Evolutionary conservation across 305 asterid genomes (phyloP).

Genomic region (Rubia tinctorum): DNA sequence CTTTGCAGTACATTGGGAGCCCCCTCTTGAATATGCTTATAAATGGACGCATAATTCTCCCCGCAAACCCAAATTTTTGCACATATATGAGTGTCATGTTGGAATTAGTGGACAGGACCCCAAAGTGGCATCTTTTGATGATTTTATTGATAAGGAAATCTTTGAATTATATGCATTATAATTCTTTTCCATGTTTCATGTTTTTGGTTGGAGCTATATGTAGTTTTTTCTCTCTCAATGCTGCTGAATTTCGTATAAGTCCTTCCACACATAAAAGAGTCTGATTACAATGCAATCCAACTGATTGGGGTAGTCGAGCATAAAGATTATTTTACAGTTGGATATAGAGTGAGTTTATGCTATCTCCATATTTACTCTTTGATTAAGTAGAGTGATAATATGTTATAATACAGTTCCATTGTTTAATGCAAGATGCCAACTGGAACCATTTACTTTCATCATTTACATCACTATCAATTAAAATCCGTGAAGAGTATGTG

Average conservation of each 20-base stretch:
- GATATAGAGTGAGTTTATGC: conserved; percentile 71
- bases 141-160: conserved; percentile 60
- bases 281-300: conserved; percentile 94
- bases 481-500: not conserved
- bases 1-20: conserved; percentile 29
- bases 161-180: conserved; percentile 18
- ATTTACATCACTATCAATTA: not conserved
- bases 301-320: conserved; percentile 93
- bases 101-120: conserved; percentile 87
- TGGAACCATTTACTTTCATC: not conserved
- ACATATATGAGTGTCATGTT: conserved; percentile 94
- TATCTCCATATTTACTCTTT: conserved; percentile 9
- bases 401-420: not conserved
- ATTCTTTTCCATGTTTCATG: conserved; percentile 8
- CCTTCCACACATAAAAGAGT: conserved; percentile 84
- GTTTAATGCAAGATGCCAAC: not conserved
- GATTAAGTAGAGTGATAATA: not conserved
- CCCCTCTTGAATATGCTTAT: conserved; percentile 50
- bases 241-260: conserved; percentile 44
- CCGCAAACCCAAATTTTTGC: conserved; percentile 74
- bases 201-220: conserved; percentile 16
- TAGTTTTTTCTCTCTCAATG: conserved; percentile 22
- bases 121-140: conserved; percentile 63
- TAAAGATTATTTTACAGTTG: conserved; percentile 90
- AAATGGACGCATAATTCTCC: conserved; percentile 81